phyloP scores from a whole-genome alignment of 164 flowering plant species.

The Piper betle region DNA sequence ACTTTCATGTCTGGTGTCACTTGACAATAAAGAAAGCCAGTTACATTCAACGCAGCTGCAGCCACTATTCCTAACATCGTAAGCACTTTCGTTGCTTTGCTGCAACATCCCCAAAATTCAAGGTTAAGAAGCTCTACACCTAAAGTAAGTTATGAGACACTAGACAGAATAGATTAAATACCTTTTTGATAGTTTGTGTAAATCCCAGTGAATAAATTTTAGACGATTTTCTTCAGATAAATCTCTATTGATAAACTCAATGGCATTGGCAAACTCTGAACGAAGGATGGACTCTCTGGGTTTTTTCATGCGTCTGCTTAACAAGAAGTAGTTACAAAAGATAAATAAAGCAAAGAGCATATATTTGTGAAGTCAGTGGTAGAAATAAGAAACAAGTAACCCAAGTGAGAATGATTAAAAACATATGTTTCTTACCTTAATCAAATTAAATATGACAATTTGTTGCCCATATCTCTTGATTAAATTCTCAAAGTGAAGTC shows the following conservation, averaged over 20 bases:
- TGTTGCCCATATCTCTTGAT: conserved; percentile 85
- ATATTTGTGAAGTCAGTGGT: not conserved
- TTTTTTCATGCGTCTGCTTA: conserved; percentile 66
- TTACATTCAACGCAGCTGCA: not conserved
- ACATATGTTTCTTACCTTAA: conserved; percentile 44
- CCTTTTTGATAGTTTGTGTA: conserved; percentile 61
- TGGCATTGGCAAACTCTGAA: conserved; percentile 81
- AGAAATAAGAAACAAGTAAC: too few relatives aligned
- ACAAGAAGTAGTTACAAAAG: not conserved
- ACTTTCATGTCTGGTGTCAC: conserved; percentile 24
- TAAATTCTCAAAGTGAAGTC: conserved; percentile 88
- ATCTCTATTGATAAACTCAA: conserved; percentile 56
- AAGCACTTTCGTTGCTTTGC: not conserved
- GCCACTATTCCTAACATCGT: not conserved
- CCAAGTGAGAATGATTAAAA: too few relatives aligned
- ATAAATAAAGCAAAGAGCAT: too few relatives aligned
- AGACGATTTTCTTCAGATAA: conserved; percentile 53
- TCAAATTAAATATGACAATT: conserved; percentile 73
- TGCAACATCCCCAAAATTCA: not conserved
- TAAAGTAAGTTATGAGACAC: not conserved
- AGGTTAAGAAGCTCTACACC: not conserved
- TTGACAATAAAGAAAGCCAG: conserved; percentile 22
- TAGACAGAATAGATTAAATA: conserved; percentile 13
- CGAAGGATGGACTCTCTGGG: conserved; percentile 91
- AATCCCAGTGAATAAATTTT: conserved; percentile 84